These are phyloP conservation scores for Medicago ruthenica DNA, from an alignment of 306 rosid genomes.

Conservation along the genomic window DNA sequence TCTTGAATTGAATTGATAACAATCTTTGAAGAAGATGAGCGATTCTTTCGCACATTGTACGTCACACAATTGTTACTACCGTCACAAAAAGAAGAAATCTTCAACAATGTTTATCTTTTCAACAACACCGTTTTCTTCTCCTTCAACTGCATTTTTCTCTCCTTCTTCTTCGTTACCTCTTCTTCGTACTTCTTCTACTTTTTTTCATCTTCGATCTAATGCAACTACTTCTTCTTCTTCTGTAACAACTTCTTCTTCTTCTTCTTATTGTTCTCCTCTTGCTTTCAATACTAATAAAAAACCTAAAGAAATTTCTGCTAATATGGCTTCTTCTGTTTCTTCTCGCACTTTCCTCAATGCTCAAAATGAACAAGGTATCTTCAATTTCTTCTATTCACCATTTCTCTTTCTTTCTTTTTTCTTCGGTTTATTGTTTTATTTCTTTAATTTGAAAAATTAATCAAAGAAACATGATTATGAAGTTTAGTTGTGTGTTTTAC, in stretches of 20 bases:
- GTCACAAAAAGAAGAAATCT: neutral
- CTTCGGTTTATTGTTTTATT: neutral
- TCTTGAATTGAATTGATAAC: no score
- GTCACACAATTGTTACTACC: conserved; percentile 1
- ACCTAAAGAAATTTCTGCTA: conserved; percentile 29
- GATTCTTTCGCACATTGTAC: conserved; percentile 33
- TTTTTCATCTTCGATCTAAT: neutral
- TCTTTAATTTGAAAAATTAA: neutral
- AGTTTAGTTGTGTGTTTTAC: no score
- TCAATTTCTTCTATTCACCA: neutral
- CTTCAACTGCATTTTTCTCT: conserved; percentile 46
- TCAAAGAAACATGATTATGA: neutral
- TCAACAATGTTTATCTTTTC: conserved; percentile 36
- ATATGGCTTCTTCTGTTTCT: conserved; percentile 45
- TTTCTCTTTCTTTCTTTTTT: neutral
- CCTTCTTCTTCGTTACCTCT: conserved; percentile 7
- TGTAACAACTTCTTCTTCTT: conserved; percentile 7
- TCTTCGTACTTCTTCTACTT: neutral
- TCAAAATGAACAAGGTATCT: conserved; percentile 50
- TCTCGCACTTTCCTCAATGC: conserved; percentile 54
- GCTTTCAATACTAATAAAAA: conserved; percentile 13
- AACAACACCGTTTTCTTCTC: conserved; percentile 35
- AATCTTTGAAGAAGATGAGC: conserved; percentile 29
- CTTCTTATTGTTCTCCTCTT: conserved; percentile 2
- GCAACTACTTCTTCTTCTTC: no score